Evolutionary conservation across 345 rosid genomes (phyloP).

Genomic region (Mallotus nudiflorus): DNA sequence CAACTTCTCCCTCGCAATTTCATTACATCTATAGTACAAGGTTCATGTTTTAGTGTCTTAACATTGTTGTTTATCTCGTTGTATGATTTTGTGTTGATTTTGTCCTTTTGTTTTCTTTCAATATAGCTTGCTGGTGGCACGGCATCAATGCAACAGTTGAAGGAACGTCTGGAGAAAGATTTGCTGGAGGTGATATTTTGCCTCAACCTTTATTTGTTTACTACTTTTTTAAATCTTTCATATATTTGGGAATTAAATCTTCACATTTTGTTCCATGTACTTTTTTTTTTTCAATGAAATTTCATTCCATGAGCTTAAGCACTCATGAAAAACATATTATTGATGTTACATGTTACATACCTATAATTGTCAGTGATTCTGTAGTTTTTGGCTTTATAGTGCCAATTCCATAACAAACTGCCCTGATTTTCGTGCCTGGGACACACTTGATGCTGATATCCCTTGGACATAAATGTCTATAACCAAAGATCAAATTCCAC

Average conservation of each 20-base stretch:
- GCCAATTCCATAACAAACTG: neutral
- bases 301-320: too few relatives aligned
- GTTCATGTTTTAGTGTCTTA: neutral
- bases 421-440: too few relatives aligned
- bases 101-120: conserved; percentile 13
- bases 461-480: too few relatives aligned
- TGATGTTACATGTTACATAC: too few relatives aligned
- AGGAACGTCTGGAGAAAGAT: conserved; percentile 98
- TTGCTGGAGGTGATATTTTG: conserved; percentile 68
- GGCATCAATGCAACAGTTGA: conserved; percentile 97
- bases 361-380: neutral
- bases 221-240: neutral
- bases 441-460: too few relatives aligned
- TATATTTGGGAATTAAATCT: neutral
- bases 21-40: neutral
- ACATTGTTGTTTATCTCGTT: neutral
- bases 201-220: neutral
- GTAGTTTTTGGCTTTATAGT: neutral
- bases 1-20: neutral
- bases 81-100: neutral
- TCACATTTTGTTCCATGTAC: neutral
- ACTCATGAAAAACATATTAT: too few relatives aligned
- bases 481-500: too few relatives aligned
- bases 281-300: too few relatives aligned
- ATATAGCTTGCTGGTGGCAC: conserved; percentile 98